Conservation (phyloP, 1,284 basidiomycete species). For the Sporisorium graminicola region DNA sequence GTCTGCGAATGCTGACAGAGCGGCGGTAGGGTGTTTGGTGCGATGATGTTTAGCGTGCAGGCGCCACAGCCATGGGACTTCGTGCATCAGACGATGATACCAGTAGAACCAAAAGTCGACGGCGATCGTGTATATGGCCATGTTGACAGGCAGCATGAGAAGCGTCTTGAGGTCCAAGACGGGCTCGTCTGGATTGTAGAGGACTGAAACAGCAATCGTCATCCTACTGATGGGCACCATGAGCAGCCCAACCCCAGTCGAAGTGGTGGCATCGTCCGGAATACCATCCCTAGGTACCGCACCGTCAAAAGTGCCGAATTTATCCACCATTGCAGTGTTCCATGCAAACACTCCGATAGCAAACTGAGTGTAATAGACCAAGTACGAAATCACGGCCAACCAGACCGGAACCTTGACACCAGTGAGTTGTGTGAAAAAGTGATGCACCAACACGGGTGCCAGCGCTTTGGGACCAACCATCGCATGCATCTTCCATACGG, state of each 20-base stretch:
- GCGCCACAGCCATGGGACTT: conserved; percentile 47
- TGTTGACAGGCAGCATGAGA: conserved; percentile 40
- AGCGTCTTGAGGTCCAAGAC: conserved; percentile 25
- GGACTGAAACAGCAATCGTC: conserved; percentile 31
- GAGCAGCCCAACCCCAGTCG: conserved; percentile 37
- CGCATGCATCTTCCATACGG: conserved; percentile 46
- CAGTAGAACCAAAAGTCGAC: conserved; percentile 65
- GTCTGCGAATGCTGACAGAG: conserved; percentile 58
- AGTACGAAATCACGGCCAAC: conserved; percentile 23
- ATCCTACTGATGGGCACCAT: conserved; percentile 31
- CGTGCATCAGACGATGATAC: conserved; percentile 63
- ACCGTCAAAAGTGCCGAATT: conserved; percentile 62
- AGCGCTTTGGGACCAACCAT: conserved; percentile 34
- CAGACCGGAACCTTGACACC: conserved; percentile 31
- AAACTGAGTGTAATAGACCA: conserved; percentile 30
- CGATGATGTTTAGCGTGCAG: conserved; percentile 57
- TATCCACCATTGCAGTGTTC: conserved; percentile 30
- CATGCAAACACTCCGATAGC: conserved; percentile 17
- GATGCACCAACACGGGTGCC: conserved; percentile 39
- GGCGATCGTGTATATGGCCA: conserved; percentile 33
- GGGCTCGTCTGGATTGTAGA: conserved; percentile 30
- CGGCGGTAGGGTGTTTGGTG: conserved; percentile 61
- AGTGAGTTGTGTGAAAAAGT: conserved; percentile 22
- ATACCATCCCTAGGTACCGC: conserved; percentile 49
- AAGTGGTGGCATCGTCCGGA: conserved; percentile 39